Evolutionary conservation across 371 early-diverging fungal species (phyloP).

Genomic region (Saksenaea oblongispora): DNA sequence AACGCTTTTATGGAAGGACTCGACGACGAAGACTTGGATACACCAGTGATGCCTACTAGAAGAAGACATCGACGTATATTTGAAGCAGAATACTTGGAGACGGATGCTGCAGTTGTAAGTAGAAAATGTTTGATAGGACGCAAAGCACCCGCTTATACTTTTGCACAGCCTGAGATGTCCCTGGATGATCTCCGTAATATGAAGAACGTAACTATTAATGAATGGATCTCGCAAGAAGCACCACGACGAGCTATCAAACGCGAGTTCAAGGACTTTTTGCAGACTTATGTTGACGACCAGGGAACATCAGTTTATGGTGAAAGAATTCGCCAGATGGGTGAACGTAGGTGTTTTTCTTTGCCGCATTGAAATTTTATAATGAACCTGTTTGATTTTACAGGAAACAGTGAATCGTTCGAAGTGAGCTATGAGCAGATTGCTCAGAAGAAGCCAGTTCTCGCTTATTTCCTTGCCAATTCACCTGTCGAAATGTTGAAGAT

Average conservation of each 20-base stretch:
- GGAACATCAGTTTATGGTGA: conserved; percentile 93
- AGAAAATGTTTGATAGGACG: background rate
- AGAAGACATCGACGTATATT: conserved; percentile 64
- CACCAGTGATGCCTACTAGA: conserved; percentile 51
- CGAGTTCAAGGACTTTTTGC: conserved; percentile 89
- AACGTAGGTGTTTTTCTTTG: conserved; percentile 45
- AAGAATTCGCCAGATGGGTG: conserved; percentile 88
- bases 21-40: conserved; percentile 54
- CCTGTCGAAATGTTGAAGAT: conserved; percentile 88
- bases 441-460: conserved; percentile 75
- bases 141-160: background rate
- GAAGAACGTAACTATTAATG: conserved; percentile 66
- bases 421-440: conserved; percentile 85
- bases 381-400: conserved; percentile 22
- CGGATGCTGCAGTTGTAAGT: background rate
- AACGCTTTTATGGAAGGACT: conserved; percentile 84
- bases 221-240: conserved; percentile 79
- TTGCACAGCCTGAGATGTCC: conserved; percentile 50
- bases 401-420: conserved; percentile 89
- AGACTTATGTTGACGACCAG: conserved; percentile 79
- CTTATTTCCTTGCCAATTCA: conserved; percentile 86
- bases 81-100: conserved; percentile 57
- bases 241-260: conserved; percentile 80
- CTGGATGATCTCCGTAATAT: conserved; percentile 51
- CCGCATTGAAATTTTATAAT: background rate